Conservation (phyloP, 2,329 filamentous ascomycete species). For the Samsoniella hepiali region DNA sequence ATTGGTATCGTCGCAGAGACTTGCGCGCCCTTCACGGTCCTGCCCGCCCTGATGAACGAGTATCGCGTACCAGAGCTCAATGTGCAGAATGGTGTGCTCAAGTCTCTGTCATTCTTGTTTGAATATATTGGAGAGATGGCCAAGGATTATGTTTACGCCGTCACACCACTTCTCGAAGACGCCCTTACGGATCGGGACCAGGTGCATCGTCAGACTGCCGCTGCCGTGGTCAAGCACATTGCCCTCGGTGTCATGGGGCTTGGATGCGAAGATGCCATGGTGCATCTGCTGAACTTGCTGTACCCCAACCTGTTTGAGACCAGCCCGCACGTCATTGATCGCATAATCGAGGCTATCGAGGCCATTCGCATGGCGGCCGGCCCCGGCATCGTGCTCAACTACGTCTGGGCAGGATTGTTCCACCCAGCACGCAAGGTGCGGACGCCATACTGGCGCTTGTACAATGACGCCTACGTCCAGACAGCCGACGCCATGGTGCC, state of each 20-base stretch:
- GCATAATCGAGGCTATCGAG: slow-evolving; percentile 96
- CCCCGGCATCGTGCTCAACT: slow-evolving; percentile 91
- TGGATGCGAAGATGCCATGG: slow-evolving; percentile 97
- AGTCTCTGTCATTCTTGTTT: slow-evolving; percentile 94
- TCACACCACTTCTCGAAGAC: slow-evolving; percentile 92
- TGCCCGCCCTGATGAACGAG: slow-evolving; percentile 99
- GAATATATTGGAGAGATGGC: slow-evolving; percentile 99
- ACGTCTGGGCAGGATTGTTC: slow-evolving; percentile 96
- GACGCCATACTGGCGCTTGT: slow-evolving; percentile 91
- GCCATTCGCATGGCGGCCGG: slow-evolving; percentile 92
- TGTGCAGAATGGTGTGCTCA: slow-evolving; percentile 97
- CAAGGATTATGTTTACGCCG: slow-evolving; percentile 98
- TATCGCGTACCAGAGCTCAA: slow-evolving; percentile 98
- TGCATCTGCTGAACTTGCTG: slow-evolving; percentile 92
- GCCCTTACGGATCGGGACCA: slow-evolving; percentile 97
- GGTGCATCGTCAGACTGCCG: slow-evolving; percentile 94
- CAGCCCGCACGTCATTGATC: slow-evolving; percentile 95
- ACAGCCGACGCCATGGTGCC: slow-evolving; percentile 92
- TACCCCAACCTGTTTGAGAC: slow-evolving; percentile 98
- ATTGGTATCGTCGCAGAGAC: slow-evolving; percentile 99
- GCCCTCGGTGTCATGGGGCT: slow-evolving; percentile 95
- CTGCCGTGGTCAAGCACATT: slow-evolving; percentile 95
- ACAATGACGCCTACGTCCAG: slow-evolving; percentile 96
- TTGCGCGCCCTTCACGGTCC: slow-evolving; percentile 94
- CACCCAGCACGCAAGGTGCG: slow-evolving; percentile 94